Conservation (phyloP, 352 stramenopile species). For the Phytophthora brassicae region DNA sequence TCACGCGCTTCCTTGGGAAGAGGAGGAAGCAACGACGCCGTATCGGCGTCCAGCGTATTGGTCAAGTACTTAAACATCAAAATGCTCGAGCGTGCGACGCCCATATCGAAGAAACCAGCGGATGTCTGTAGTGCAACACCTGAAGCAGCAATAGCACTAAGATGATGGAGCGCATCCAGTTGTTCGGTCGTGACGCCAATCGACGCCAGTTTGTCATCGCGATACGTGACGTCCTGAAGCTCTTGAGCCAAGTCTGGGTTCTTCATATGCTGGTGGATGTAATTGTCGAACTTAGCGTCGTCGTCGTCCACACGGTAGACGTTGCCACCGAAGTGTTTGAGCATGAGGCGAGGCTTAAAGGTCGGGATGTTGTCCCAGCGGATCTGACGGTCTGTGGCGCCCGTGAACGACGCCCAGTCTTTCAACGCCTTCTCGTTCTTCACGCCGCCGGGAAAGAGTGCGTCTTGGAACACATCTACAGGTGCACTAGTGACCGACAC, state of each 20-base stretch:
- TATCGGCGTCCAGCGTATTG: slow-evolving; percentile 67
- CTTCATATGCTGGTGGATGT: slow-evolving; percentile 61
- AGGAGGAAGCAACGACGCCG: slow-evolving; percentile 48
- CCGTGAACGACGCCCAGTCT: slow-evolving; percentile 70
- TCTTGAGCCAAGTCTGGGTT: slow-evolving; percentile 63
- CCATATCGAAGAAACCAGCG: slow-evolving; percentile 83
- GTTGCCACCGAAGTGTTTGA: slow-evolving; percentile 83
- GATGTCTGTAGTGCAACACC: slow-evolving; percentile 71
- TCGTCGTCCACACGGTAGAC: slow-evolving; percentile 82
- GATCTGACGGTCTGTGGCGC: slow-evolving; percentile 74
- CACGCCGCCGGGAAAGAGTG: slow-evolving; percentile 77
- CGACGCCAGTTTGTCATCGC: slow-evolving; percentile 60
- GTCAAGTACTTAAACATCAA: slow-evolving; percentile 81
- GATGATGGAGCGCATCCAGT: slow-evolving; percentile 54
- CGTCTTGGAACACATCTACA: slow-evolving; percentile 65
- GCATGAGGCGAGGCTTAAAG: slow-evolving; percentile 80
- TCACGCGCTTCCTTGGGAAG: slow-evolving; percentile 43
- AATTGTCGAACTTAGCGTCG: slow-evolving; percentile 58
- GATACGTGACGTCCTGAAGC: slow-evolving; percentile 55
- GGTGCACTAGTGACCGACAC: slow-evolving; percentile 72
- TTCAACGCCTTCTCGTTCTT: slow-evolving; percentile 71
- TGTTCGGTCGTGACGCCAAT: slow-evolving; percentile 45
- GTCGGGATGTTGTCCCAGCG: slow-evolving; percentile 74
- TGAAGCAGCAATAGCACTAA: slow-evolving; percentile 64
- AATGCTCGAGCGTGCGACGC: slow-evolving; percentile 68